These are phyloP conservation scores for Parsonsia alboflavescens DNA, from an alignment of 257 asterid species.

Conservation along the genomic window DNA sequence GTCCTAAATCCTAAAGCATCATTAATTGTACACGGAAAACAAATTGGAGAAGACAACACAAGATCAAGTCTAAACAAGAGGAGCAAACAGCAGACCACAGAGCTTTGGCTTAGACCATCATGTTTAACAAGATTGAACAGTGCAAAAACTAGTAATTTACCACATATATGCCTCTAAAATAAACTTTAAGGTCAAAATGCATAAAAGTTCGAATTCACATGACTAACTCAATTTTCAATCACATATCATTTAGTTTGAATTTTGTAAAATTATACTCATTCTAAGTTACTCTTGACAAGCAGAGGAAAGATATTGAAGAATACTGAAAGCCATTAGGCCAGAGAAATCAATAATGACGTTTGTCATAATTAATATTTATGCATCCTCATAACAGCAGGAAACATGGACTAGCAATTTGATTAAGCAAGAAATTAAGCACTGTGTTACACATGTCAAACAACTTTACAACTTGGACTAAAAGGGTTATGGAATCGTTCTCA, in stretches of 20 bases:
- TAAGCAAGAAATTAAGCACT: not conserved
- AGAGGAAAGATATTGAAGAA: not conserved
- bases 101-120: no score
- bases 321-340: not conserved
- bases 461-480: not conserved
- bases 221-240: not conserved
- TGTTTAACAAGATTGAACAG: no score
- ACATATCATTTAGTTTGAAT: not conserved
- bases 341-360: not conserved
- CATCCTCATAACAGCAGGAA: not conserved
- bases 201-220: not conserved
- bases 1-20: no score
- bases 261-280: not conserved
- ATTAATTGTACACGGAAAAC: no score
- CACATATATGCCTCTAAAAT: no score
- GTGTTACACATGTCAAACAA: not conserved
- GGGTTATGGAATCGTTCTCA: not conserved
- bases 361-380: not conserved
- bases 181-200: no score
- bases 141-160: no score
- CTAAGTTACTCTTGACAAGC: not conserved
- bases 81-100: no score
- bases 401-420: not conserved
- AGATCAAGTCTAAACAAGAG: no score
- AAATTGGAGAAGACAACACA: no score